These are phyloP conservation scores for Lathyrus oleraceus DNA, from an alignment of 306 rosid genomes.

Conservation along the genomic window DNA sequence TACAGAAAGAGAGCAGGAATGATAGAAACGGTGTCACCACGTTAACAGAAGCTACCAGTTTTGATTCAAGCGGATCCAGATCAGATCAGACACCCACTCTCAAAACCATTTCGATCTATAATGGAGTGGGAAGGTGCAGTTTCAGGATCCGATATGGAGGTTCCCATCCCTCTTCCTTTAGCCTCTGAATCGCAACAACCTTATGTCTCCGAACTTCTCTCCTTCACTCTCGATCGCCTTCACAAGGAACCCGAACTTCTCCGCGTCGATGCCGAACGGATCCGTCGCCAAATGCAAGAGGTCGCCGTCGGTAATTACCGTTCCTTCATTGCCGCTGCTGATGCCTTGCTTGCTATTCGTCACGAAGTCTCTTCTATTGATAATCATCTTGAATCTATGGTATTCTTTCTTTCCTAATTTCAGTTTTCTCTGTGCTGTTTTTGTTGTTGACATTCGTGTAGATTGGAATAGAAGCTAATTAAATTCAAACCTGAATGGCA, in stretches of 20 bases:
- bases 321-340: constrained; percentile 87
- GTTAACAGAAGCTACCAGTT: background rate
- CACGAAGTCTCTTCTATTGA: constrained; percentile 63
- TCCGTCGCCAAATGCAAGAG: constrained; percentile 98
- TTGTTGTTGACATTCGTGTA: background rate
- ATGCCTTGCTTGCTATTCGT: constrained; percentile 83
- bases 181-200: constrained; percentile 91
- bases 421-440: background rate
- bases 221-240: constrained; percentile 96
- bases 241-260: constrained; percentile 99
- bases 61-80: background rate
- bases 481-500: too few species aligned
- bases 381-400: constrained; percentile 44
- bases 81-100: background rate
- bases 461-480: background rate
- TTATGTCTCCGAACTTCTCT: constrained; percentile 93
- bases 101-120: background rate
- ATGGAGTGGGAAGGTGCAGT: constrained; percentile 39
- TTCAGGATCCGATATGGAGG: constrained; percentile 44
- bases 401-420: background rate
- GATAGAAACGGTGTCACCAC: too few species aligned
- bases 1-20: too few species aligned
- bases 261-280: constrained; percentile 96
- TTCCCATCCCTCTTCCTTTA: constrained; percentile 71
- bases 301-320: constrained; percentile 92